Evolutionary conservation across 352 stramenopile genomes (phyloP).

Genomic region (Phytophthora lateralis): DNA sequence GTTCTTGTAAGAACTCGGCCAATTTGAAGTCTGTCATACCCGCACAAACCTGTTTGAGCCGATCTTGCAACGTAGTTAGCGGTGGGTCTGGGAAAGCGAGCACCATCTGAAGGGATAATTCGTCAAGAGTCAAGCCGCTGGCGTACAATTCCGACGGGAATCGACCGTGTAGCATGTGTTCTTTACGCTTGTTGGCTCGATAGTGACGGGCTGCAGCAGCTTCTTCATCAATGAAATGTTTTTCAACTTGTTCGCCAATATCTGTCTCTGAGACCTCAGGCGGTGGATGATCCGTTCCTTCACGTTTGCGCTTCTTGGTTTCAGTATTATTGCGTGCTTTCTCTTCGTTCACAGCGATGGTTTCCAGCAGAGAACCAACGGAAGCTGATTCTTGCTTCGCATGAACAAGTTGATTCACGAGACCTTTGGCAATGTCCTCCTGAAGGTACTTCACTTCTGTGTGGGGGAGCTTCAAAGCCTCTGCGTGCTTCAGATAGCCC

Average conservation of each 20-base stretch:
- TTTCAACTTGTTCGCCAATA: constrained; percentile 40
- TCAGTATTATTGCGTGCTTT: constrained; percentile 49
- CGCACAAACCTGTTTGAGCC: constrained; percentile 64
- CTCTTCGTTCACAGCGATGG: constrained; percentile 65
- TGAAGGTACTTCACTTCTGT: constrained; percentile 63
- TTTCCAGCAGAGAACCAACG: constrained; percentile 53
- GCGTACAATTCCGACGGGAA: constrained; percentile 70
- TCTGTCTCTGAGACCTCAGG: constrained; percentile 46
- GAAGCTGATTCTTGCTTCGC: constrained; percentile 61
- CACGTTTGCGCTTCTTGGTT: constrained; percentile 39
- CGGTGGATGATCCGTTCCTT: constrained; percentile 17
- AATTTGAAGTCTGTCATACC: constrained; percentile 90
- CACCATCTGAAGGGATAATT: constrained; percentile 51
- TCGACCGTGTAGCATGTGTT: constrained; percentile 67
- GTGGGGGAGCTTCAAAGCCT: constrained; percentile 48
- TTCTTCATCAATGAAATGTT: constrained; percentile 59
- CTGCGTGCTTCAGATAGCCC: constrained; percentile 61
- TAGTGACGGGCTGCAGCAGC: constrained; percentile 36
- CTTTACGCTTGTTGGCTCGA: constrained; percentile 39
- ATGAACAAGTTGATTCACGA: constrained; percentile 59
- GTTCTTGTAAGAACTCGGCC: constrained; percentile 86
- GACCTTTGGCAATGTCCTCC: constrained; percentile 65
- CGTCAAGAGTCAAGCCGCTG: constrained; percentile 68
- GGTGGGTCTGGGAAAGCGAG: constrained; percentile 64
- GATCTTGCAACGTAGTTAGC: constrained; percentile 46